Percentiles rank a stretch among this genome's conserved stretches.
Evolutionary conservation across 2,329 filamentous ascomycete genomes (phyloP).

Genomic region (Colletotrichum liriopes): DNA sequence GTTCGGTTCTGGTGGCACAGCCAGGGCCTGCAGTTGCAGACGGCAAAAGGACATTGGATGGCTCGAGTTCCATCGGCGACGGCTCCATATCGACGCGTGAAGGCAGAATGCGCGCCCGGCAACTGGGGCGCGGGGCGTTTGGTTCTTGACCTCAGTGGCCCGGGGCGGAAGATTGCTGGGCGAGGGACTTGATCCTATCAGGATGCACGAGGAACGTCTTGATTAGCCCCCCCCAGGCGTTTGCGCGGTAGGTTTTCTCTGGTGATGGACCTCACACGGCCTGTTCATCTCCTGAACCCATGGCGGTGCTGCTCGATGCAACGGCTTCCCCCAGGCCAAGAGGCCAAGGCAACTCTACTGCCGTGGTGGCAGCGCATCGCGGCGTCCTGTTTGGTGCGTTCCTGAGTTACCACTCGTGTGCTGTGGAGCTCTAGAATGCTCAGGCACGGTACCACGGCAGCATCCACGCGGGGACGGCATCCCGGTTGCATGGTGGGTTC

Average conservation of each 20-base stretch:
- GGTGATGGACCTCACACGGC: not conserved
- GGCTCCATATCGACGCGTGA: slow-evolving; percentile 5
- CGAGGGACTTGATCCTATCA: not conserved
- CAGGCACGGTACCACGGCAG: slow-evolving; percentile 19
- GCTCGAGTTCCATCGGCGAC: slow-evolving; percentile 9
- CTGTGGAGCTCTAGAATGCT: slow-evolving; percentile 19
- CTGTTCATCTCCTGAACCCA: not conserved
- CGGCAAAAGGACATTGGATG: slow-evolving; percentile 34
- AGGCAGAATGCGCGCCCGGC: not conserved
- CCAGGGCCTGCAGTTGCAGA: slow-evolving; percentile 5
- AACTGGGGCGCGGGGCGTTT: not conserved
- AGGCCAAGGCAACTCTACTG: slow-evolving; percentile 29
- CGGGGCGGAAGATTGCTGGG: not conserved
- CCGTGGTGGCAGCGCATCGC: slow-evolving; percentile 24
- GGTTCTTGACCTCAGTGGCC: not conserved
- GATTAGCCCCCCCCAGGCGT: not conserved
- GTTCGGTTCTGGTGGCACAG: slow-evolving; percentile 7
- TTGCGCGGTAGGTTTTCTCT: not conserved
- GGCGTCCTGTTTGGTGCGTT: slow-evolving; percentile 21
- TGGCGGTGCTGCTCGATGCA: no score
- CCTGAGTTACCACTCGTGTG: slow-evolving; percentile 31
- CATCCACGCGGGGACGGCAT: slow-evolving; percentile 83
- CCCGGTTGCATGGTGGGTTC: slow-evolving; percentile 83
- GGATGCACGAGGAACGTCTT: not conserved
- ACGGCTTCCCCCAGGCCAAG: slow-evolving; percentile 18